Evolutionary conservation across 1,284 basidiomycete genomes (phyloP), one percentile per base, ranked within the genome.

Genomic region (Ustilago nuda): DNA sequence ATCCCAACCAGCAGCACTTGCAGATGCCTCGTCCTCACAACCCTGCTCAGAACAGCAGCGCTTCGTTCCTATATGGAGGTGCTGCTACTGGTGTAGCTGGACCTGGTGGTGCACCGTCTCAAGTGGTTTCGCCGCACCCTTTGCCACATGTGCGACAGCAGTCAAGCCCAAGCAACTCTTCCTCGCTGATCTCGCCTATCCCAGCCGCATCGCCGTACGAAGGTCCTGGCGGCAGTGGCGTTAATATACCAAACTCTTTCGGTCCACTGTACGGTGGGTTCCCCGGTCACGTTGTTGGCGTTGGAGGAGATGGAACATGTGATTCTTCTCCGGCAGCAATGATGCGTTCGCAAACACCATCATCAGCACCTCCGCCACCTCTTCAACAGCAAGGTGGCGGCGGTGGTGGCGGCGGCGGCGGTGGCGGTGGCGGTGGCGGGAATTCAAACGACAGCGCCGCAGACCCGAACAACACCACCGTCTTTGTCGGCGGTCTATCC

Each of bases 391-490:
- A n/a, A 6, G 50, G 37, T 0, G 50, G 55, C 19, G 56, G 55
- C 8, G 59, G 55, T 4, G 55, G 35, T 35, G 61, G 45, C 1
- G 36, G 17, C 15, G 43, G 43, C 8, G 19, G 37, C 41, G 59
- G 55, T 4, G 55, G 35, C 41, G 61, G 45, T 2, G 36, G 17
- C 15, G 43, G 43, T 19, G 19, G 37, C 41, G 53, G 64, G 55
- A 67, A 63, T 46, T 51, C 67, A 6, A 61, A 53, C 9, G 73
- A 76, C 58, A 82, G 81, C 30, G 82, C 83, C 2, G 61, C 82
- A 35, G 84, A 85, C 52, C 79, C 83, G 6, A 83, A 77, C 54
- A 85, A 85, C 62, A 85, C 84, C 4, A 85, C 84, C 8, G 84
- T 85, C 8, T 85, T 85, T 61, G 83, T 85, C 8, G 84, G 84